phyloP scores from a whole-genome alignment of 2,329 filamentous ascomycete genomes.

The Microdochium paspali region DNA sequence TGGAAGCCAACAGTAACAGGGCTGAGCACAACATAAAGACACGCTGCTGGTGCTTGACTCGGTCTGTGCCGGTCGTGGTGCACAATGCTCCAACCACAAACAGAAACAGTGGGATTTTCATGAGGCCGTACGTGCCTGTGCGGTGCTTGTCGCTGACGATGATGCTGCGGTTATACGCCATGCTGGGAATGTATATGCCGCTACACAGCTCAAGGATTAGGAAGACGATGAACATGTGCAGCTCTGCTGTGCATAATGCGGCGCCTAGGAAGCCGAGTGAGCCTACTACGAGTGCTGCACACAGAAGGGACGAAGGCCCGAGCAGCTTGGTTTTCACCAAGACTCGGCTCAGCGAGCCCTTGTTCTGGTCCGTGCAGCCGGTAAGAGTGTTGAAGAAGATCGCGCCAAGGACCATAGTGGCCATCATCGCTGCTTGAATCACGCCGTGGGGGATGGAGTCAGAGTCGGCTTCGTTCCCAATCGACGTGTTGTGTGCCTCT shows the following conservation, averaged over 20 bases:
- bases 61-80: background rate
- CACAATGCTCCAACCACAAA: constrained; percentile 41
- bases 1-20: background rate
- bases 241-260: constrained; percentile 11
- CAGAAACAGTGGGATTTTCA: constrained; percentile 43
- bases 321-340: background rate
- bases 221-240: constrained; percentile 14
- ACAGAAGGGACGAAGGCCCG: constrained; percentile 6
- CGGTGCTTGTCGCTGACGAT: constrained; percentile 17
- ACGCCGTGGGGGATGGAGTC: constrained; percentile 32
- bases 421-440: constrained; percentile 50
- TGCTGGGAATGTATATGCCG: constrained; percentile 21
- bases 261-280: constrained; percentile 12
- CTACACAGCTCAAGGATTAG: constrained; percentile 22
- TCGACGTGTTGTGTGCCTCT: constrained; percentile 12
- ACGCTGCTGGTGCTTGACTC: background rate
- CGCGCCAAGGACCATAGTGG: constrained; percentile 48
- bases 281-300: constrained; percentile 11
- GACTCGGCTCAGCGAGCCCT: constrained; percentile 13
- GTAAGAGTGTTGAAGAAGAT: constrained; percentile 34
- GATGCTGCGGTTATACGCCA: constrained; percentile 18
- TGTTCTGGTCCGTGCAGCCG: background rate
- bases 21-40: background rate
- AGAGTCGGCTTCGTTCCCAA: constrained; percentile 2
- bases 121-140: constrained; percentile 19